Base-by-base conservation (phyloP, 2,329 filamentous ascomycete species). In the Xylariaceae sp. region DNA sequence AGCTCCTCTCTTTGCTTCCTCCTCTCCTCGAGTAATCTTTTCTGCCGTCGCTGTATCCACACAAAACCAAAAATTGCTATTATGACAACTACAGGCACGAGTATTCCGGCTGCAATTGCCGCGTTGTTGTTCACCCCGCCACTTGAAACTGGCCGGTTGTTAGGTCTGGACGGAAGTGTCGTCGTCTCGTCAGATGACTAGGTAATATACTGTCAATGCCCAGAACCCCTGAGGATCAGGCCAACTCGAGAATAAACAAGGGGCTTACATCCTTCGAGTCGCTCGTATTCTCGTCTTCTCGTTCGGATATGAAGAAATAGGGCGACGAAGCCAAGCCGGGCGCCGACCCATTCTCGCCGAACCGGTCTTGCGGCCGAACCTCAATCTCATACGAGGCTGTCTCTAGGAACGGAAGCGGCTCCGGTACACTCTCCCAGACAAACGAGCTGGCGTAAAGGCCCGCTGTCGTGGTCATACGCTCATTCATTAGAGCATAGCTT, bases 51-150 rank as follows among this genome's bases (percentile, higher is more conserved):
- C 50, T 60, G 59, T 54, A 61, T 55, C 56, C 55, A 63, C 3
- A 67, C 40, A 43, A 67, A 66, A 1, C 59, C 58, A 20, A 60
- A 57, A 20, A 64, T 49, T 2, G 64, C 57, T 2, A 67, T 42
- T 29, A 62, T 60, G 18, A 67, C 64, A n/a, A 67, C 55, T 3
- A 67, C 42, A 4, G 66, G 65, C 23, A 67, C 64, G n/a, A 65
- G 56, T 2, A 68, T 40, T 2, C 66, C 64, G 18, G 65, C 63
- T 12, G 63, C 65, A 40, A 68, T 66, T 7, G 65, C 64, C 2
- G 65, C 60, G 43, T 59, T 64, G 18, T 57, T 65, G 23, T 60
- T 62, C 3, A 61, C 54, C 19, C 54, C 54, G 16, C 32, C 48
- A 9, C 50, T 51, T 9, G 58, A 52, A 18, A 47, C 37, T n/a